Conservation (phyloP, 1,139 yeast species). For the Meyerozyma guilliermondii region DNA sequence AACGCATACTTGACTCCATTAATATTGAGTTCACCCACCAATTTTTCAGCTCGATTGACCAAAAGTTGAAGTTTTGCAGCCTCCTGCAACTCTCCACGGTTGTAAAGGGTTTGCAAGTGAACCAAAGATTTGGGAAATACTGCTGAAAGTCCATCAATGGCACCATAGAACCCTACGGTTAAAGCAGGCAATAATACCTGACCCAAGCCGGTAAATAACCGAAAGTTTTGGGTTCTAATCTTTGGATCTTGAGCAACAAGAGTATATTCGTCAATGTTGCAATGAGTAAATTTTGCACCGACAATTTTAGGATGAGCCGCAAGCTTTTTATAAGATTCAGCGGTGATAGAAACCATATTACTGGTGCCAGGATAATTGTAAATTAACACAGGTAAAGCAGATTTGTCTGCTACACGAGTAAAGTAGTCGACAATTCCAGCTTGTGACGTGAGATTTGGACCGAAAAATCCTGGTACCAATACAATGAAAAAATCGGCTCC, state of each 20-base stretch:
- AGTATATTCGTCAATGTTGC: constrained; percentile 22
- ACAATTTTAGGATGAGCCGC: constrained; percentile 29
- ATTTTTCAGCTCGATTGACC: constrained; percentile 37
- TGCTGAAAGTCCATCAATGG: constrained; percentile 41
- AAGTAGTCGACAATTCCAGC: constrained; percentile 32
- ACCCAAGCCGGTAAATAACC: constrained; percentile 45
- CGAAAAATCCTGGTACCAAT: constrained; percentile 31
- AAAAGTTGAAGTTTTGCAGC: constrained; percentile 36
- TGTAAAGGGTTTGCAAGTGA: constrained; percentile 22
- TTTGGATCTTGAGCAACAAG: constrained; percentile 33
- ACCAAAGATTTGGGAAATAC: constrained; percentile 37
- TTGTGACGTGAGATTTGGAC: constrained; percentile 24
- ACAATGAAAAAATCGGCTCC: constrained; percentile 33
- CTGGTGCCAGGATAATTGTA: constrained; percentile 37
- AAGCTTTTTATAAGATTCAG: constrained; percentile 28
- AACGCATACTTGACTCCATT: constrained; percentile 37
- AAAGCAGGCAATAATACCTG: constrained; percentile 42
- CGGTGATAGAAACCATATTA: constrained; percentile 31
- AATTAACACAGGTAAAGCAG: constrained; percentile 28
- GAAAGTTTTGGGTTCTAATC: constrained; percentile 29
- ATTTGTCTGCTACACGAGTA: constrained; percentile 23
- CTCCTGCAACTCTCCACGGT: constrained; percentile 28
- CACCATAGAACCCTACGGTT: constrained; percentile 38
- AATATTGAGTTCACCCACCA: constrained; percentile 37
- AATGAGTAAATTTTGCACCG: constrained; percentile 35